phyloP scores from a whole-genome alignment of 75 land plant genomes.

The Pinus albicaulis region DNA sequence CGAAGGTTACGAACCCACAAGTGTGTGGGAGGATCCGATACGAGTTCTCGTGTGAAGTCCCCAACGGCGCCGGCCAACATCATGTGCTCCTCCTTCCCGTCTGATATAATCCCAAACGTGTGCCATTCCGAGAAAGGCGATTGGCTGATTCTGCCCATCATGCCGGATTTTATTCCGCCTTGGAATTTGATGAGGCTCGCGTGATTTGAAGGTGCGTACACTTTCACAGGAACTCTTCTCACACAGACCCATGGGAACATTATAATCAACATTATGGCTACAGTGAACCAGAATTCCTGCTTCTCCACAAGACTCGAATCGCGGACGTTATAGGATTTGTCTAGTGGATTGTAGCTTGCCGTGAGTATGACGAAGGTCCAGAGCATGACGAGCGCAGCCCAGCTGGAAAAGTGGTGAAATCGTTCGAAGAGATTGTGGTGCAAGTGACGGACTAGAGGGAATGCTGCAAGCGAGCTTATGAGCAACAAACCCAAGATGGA shows the following conservation, averaged over 20 bases:
- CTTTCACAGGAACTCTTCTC: too few relatives aligned
- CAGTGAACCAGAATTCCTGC: slow-evolving; percentile 39
- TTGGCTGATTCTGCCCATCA: slow-evolving; percentile 47
- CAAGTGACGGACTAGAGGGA: slow-evolving; percentile 57
- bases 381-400: slow-evolving; percentile 45
- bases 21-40: slow-evolving; percentile 48
- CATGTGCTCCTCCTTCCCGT: slow-evolving; percentile 48
- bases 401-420: slow-evolving; percentile 46
- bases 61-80: slow-evolving; percentile 70
- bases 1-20: slow-evolving; percentile 45
- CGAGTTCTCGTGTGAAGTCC: slow-evolving; percentile 54
- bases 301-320: slow-evolving; percentile 14
- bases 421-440: slow-evolving; percentile 60
- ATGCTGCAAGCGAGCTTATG: slow-evolving; percentile 37
- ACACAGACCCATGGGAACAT: too few relatives aligned
- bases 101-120: slow-evolving; percentile 40
- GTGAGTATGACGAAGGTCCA: slow-evolving; percentile 45
- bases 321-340: slow-evolving; percentile 22
- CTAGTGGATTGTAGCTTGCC: slow-evolving; percentile 30
- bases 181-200: background rate
- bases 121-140: slow-evolving; percentile 58
- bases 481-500: slow-evolving; percentile 36
- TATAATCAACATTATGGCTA: too few relatives aligned
- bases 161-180: slow-evolving; percentile 40
- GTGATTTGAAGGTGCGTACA: too few relatives aligned